Conservation (phyloP, 345 rosid genomes). For the Diplotaxis tenuifolia region DNA sequence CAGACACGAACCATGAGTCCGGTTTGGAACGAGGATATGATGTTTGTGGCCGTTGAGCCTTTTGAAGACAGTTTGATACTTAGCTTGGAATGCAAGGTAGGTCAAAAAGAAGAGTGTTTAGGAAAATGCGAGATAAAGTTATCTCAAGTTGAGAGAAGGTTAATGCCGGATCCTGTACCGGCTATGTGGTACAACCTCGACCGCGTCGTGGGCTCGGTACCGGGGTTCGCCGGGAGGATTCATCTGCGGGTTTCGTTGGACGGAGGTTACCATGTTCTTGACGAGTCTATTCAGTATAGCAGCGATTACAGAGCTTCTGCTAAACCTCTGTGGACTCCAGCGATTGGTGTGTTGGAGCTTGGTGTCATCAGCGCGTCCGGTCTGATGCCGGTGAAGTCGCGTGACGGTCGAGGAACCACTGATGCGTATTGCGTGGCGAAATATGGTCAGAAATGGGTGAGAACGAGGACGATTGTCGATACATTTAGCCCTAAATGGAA, state of each 20-base stretch:
- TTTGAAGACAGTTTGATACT: conserved; percentile 45
- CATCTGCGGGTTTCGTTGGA: conserved; percentile 52
- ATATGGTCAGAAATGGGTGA: conserved; percentile 53
- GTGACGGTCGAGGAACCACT: conserved; percentile 42
- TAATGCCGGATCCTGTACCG: conserved; percentile 23
- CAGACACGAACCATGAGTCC: conserved; percentile 28
- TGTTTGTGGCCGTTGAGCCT: conserved; percentile 44
- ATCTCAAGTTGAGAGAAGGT: conserved; percentile 46
- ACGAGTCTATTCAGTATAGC: conserved; percentile 53
- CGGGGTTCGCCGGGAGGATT: conserved; percentile 43
- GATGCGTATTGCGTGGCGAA: conserved; percentile 56
- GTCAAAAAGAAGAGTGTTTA: conserved; percentile 38
- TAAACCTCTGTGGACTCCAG: conserved; percentile 39
- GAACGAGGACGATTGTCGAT: conserved; percentile 46
- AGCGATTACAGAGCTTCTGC: conserved; percentile 53
- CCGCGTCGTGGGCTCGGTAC: conserved; percentile 12
- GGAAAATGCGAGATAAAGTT: conserved; percentile 47
- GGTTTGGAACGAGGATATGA: conserved; percentile 41
- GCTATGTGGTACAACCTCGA: conserved; percentile 48
- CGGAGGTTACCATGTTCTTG: conserved; percentile 56
- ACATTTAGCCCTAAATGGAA: conserved; percentile 49
- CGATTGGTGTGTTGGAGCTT: conserved; percentile 51
- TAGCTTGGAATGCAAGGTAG: conserved; percentile 38
- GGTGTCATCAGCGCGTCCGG: conserved; percentile 50
- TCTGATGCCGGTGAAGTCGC: conserved; percentile 48